phyloP scores from a whole-genome alignment of 306 rosid genomes.

The Trifolium fragiferum region DNA sequence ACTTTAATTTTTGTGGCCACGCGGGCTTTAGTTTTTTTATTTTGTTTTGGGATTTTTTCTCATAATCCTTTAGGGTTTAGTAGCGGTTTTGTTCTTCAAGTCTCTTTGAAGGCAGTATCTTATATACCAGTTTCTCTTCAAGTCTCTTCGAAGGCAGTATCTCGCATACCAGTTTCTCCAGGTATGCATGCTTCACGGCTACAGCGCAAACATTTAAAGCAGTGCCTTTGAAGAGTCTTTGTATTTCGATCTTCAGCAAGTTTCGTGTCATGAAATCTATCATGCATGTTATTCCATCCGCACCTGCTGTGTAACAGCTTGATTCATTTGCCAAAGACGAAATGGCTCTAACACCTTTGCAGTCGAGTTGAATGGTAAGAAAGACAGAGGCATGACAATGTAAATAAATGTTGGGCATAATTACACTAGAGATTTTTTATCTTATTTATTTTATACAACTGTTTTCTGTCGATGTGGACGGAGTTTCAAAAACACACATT shows the following conservation, averaged over 20 bases:
- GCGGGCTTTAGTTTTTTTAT: too few species aligned
- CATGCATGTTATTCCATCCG: slow-evolving; percentile 80
- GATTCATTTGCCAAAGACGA: slow-evolving; percentile 66
- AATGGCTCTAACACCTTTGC: slow-evolving; percentile 84
- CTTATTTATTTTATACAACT: too few species aligned
- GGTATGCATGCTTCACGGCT: slow-evolving; percentile 37
- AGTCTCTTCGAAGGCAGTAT: slow-evolving; percentile 44
- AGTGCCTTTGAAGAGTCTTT: slow-evolving; percentile 60
- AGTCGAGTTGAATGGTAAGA: slow-evolving; percentile 32
- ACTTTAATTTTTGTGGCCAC: too few species aligned
- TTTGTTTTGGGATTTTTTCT: too few species aligned
- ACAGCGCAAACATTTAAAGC: too few species aligned
- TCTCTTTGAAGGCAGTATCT: slow-evolving; percentile 49
- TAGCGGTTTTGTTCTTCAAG: too few species aligned
- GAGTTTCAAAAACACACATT: too few species aligned
- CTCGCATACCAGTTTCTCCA: slow-evolving; percentile 77
- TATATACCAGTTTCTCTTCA: slow-evolving; percentile 76
- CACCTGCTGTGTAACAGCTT: slow-evolving; percentile 72
- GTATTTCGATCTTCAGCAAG: slow-evolving; percentile 62
- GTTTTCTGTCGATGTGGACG: too few species aligned
- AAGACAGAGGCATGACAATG: slow-evolving; percentile 22
- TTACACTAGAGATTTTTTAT: too few species aligned
- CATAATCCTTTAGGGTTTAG: too few species aligned
- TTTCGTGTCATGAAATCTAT: slow-evolving; percentile 77
- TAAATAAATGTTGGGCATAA: background rate